phyloP scores from a whole-genome alignment of 805 yeast species.

The Kuraishia piskuri region DNA sequence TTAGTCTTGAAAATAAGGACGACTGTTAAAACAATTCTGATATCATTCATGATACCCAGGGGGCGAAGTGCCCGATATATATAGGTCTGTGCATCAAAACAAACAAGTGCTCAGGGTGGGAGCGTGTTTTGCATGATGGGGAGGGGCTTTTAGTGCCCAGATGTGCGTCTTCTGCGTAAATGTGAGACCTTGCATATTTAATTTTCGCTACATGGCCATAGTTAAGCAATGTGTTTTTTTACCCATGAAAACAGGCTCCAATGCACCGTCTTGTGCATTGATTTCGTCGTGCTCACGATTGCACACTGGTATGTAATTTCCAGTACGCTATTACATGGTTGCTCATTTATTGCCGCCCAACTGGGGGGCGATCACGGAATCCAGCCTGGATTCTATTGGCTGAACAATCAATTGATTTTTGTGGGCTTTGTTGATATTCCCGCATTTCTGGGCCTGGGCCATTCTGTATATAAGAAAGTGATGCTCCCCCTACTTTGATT shows the following conservation, averaged over 20 bases:
- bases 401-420: conserved; percentile 5
- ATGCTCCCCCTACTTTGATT: not conserved
- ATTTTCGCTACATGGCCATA: conserved; percentile 3
- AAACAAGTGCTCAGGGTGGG: not conserved
- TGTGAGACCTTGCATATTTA: not conserved
- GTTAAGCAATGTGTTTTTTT: conserved; percentile 4
- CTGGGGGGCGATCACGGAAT: not conserved
- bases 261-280: not conserved
- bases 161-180: not conserved
- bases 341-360: conserved; percentile 1
- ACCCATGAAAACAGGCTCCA: not conserved
- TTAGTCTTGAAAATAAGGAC: not conserved
- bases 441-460: not conserved
- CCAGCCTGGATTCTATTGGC: not conserved
- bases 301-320: conserved; percentile 7
- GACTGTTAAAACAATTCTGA: not conserved
- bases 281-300: conserved; percentile 5
- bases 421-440: conserved; percentile 5
- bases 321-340: conserved; percentile 5
- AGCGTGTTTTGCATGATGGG: not conserved
- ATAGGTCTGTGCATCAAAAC: not conserved
- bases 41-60: not conserved
- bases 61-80: not conserved
- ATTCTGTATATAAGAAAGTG: not conserved
- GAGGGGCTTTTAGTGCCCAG: not conserved